Percentiles rank a stretch among this genome's conserved stretches.
phyloP scores from a whole-genome alignment of 202 grass and related monocot genomes.

The Bolboschoenoplectus hybrid region DNA sequence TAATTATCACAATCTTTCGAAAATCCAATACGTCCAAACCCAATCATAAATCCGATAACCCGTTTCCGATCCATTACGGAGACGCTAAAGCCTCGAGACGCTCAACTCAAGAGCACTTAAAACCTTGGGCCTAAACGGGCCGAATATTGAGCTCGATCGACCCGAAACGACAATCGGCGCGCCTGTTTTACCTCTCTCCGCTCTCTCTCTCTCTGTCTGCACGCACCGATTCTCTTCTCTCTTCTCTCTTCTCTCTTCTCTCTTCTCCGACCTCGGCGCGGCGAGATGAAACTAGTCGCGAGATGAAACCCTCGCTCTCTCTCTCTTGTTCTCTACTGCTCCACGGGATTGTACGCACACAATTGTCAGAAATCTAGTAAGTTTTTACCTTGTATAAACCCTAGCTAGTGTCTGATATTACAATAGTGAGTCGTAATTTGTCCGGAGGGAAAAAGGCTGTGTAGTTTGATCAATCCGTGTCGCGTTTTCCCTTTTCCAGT shows the following conservation, averaged over 20 bases:
- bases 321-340: not conserved
- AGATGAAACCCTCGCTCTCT: not conserved
- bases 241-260: constrained; percentile 14
- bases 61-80: not conserved
- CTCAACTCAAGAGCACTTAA: not conserved
- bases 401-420: not conserved
- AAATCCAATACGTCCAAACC: too few species aligned
- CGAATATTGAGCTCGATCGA: not conserved
- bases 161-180: not conserved
- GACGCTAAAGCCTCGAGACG: too few species aligned
- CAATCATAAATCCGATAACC: not conserved
- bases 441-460: not conserved
- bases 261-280: not conserved
- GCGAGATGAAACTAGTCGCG: not conserved
- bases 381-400: not conserved
- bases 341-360: not conserved
- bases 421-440: not conserved
- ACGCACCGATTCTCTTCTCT: not conserved
- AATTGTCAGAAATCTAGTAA: not conserved
- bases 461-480: not conserved
- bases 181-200: not conserved
- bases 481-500: not conserved
- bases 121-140: not conserved
- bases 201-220: not conserved
- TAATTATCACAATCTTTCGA: too few species aligned